A percentile compares a stretch with the other conserved stretches of the same genome.
These are phyloP conservation scores for Trichoderma sp. DNA, from an alignment of 2,329 filamentous ascomycete species.

Conservation along the genomic window DNA sequence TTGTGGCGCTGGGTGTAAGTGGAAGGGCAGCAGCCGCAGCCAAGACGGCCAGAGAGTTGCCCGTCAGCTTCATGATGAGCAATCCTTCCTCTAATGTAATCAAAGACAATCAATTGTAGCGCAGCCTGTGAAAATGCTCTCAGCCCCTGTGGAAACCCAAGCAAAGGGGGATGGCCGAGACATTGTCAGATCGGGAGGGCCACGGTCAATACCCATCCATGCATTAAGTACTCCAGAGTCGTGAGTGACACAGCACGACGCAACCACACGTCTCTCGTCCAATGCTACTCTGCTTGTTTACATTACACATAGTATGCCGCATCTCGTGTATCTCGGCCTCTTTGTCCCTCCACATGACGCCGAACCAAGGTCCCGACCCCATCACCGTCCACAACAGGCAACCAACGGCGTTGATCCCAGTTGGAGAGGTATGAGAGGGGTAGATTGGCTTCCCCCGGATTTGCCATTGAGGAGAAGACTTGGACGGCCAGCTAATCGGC, in stretches of 20 bases:
- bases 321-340: constrained; percentile 2
- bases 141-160: neutral
- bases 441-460: neutral
- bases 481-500: neutral
- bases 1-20: constrained; percentile 18
- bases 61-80: constrained; percentile 26
- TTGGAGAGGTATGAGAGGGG: neutral
- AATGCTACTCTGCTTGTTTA: neutral
- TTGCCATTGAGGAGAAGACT: neutral
- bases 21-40: constrained; percentile 22
- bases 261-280: neutral
- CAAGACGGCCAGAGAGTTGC: constrained; percentile 20
- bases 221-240: neutral
- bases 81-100: neutral
- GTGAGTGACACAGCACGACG: neutral
- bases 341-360: constrained; percentile 14
- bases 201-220: neutral
- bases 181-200: neutral
- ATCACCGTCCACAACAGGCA: constrained; percentile 1
- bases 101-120: neutral
- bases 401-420: constrained; percentile 13
- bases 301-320: neutral
- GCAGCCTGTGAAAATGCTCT: neutral
- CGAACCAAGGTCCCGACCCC: neutral
- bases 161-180: neutral